phyloP scores from a whole-genome alignment of 345 rosid species.

The Eucalyptus victrix region DNA sequence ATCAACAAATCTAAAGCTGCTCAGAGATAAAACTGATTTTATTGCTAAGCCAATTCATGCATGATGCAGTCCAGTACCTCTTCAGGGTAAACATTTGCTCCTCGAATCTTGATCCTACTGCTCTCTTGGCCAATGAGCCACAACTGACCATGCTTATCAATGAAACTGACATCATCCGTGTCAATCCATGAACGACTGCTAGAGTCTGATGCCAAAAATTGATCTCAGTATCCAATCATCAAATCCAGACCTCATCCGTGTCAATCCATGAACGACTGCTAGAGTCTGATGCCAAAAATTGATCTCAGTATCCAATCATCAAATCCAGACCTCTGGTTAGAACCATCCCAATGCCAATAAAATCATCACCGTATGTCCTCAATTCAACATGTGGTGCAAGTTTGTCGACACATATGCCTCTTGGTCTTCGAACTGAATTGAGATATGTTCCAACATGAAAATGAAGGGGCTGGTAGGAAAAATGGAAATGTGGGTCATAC shows the following conservation, averaged over 20 bases:
- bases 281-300: constrained; percentile 2
- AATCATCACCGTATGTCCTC: constrained; percentile 22
- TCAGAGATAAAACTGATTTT: neutral
- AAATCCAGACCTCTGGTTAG: constrained; percentile 72
- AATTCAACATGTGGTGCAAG: constrained; percentile 70
- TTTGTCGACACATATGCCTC: constrained; percentile 68
- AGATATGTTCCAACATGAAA: too few relatives aligned
- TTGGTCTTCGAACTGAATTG: neutral
- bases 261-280: constrained; percentile 23
- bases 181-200: constrained; percentile 23
- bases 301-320: constrained; percentile 69
- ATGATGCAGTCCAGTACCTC: constrained; percentile 26
- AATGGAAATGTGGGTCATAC: too few relatives aligned
- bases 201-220: constrained; percentile 2
- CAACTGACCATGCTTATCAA: constrained; percentile 9
- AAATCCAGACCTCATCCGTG: constrained; percentile 47
- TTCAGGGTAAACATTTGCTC: constrained; percentile 81
- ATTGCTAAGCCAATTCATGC: too few relatives aligned
- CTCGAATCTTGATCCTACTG: constrained; percentile 71
- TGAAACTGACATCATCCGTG: too few relatives aligned
- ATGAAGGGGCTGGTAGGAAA: too few relatives aligned
- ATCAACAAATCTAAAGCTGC: too few relatives aligned
- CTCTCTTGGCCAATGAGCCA: constrained; percentile 73
- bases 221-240: constrained; percentile 69
- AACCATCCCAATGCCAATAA: constrained; percentile 40